Base-by-base conservation (phyloP, 352 stramenopile genomes). In the Pythium rhizo-oryzae region DNA sequence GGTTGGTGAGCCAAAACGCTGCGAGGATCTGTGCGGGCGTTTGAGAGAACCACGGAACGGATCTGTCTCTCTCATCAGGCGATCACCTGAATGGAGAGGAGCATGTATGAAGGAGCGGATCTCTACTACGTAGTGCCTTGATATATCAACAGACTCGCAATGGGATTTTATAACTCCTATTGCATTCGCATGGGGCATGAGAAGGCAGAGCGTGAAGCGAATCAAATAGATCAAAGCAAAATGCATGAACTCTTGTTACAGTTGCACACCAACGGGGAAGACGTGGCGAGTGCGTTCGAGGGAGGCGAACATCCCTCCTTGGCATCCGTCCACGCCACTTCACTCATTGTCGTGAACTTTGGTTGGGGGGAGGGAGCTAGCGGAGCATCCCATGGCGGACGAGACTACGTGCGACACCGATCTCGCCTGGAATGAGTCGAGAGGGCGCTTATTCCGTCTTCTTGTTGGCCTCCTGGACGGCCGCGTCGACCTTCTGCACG, bases 401-500 rank as follows among this genome's bases (percentile, higher is more conserved):
- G 21, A 25, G 41, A 7, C 11, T 21, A 47, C 41, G 41, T 47
- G 41, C 41, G 41, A 47, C 13, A 41, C 24, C 8, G 46, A 53
- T 59, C 53, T 52, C 24, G 23, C 37, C 21, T 43, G 1, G 5
- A 55, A 33, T 7, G 23, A 9, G 41, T 54, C 3, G n/a, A 33
- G 50, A 19, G 51, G 4, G 51, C 50, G 33, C 63, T 80, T 85
- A 81, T 28, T 79, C 64, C 55, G 71, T 77, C 81, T 90, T 90
- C 62, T 77, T 70, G 23, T 72, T 75, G 44, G 80, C 79, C 49
- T 78, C 77, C 71, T 88, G 84, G 25, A 92, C 74, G 24, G 80
- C 82, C 30, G 79, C 75, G 71, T 95, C 84, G 41, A 93, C 85
- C 66, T 81, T 67, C 43, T 69, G 66, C 25, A 95, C 77, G 74